A percentile compares a stretch with the other conserved stretches of the same genome.
phyloP scores from a whole-genome alignment of 805 yeast species.

The Barnettozyma siamensis region DNA sequence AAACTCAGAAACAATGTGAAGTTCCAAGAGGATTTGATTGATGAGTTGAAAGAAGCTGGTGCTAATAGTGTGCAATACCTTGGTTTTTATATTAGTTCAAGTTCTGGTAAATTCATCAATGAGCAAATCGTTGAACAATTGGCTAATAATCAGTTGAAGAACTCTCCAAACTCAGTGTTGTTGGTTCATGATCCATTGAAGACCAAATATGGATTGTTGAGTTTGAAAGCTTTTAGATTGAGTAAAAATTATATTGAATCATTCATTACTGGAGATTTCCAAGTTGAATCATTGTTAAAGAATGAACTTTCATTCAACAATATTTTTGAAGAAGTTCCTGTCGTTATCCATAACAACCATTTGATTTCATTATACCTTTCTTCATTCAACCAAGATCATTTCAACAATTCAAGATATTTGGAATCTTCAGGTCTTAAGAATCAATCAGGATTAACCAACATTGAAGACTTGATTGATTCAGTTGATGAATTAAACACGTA shows the following conservation, averaged over 20 bases:
- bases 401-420: conserved; percentile 16
- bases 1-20: conserved; percentile 54
- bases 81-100: conserved; percentile 77
- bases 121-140: conserved; percentile 63
- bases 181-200: conserved; percentile 68
- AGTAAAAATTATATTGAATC: conserved; percentile 54
- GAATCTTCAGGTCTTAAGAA: conserved; percentile 17
- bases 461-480: conserved; percentile 22
- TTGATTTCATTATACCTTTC: conserved; percentile 55
- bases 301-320: conserved; percentile 57
- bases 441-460: conserved; percentile 14
- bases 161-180: conserved; percentile 47
- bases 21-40: conserved; percentile 64
- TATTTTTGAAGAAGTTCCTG: conserved; percentile 66
- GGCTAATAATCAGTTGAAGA: conserved; percentile 54
- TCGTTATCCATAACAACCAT: conserved; percentile 61
- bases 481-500: conserved; percentile 22
- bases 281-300: conserved; percentile 54
- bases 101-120: conserved; percentile 64
- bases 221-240: conserved; percentile 64
- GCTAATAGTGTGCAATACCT: conserved; percentile 57
- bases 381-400: conserved; percentile 15
- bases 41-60: conserved; percentile 54
- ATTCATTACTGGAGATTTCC: conserved; percentile 48
- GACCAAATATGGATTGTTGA: conserved; percentile 54